These are phyloP conservation scores for Nitzschia sp. DNA, from an alignment of 108 stramenopile genomes.

Conservation along the genomic window DNA sequence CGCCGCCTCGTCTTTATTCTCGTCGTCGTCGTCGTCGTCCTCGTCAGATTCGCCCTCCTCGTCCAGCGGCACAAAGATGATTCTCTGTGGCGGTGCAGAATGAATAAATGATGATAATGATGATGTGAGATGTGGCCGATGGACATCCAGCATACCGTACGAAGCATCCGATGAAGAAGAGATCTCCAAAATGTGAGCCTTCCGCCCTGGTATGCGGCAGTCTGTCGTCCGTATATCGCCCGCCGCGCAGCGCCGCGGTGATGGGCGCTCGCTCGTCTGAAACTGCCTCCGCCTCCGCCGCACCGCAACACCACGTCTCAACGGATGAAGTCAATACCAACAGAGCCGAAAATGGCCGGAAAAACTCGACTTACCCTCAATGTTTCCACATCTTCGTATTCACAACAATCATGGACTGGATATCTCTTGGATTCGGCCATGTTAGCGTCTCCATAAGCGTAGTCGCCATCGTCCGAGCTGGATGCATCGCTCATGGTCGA, in stretches of 20 bases:
- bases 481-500: conserved; percentile 49
- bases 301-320: background rate
- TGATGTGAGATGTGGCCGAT: background rate
- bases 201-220: too few species aligned
- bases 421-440: conserved; percentile 55
- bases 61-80: conserved; percentile 43
- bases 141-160: too few species aligned
- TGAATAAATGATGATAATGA: too few species aligned
- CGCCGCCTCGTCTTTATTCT: conserved; percentile 28
- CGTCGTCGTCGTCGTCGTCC: conserved; percentile 28
- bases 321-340: conserved; percentile 4
- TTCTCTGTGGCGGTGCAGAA: conserved; percentile 31
- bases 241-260: background rate
- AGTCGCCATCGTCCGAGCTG: conserved; percentile 65
- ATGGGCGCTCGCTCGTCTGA: too few species aligned
- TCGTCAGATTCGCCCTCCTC: conserved; percentile 30
- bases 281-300: too few species aligned
- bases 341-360: background rate
- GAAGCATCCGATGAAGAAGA: too few species aligned
- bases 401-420: conserved; percentile 86
- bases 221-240: too few species aligned
- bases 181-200: too few species aligned
- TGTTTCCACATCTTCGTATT: conserved; percentile 73
- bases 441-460: conserved; percentile 41
- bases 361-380: conserved; percentile 52